A percentile compares a stretch with the other conserved stretches of the same genome.
phyloP scores from a whole-genome alignment of 1,284 basidiomycete genomes.

The Chondrostereum purpureum region DNA sequence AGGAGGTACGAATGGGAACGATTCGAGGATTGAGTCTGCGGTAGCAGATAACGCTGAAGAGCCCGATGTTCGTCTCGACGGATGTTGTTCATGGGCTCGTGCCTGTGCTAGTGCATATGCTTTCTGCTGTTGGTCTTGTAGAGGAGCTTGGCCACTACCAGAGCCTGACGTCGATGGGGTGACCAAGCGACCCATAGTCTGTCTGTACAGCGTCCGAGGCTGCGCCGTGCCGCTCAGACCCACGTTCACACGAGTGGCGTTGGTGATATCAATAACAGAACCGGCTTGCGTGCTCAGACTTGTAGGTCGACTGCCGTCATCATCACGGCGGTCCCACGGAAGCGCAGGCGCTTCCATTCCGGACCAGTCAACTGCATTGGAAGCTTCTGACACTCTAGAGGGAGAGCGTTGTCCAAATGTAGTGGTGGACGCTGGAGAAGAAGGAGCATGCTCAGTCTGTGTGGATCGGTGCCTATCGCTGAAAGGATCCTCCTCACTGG shows the following conservation, averaged over 20 bases:
- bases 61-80: conserved; percentile 47
- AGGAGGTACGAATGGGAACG: conserved; percentile 79
- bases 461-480: conserved; percentile 49
- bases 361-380: conserved; percentile 27
- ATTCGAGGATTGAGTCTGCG: conserved; percentile 78
- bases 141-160: conserved; percentile 24
- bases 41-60: conserved; percentile 59
- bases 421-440: conserved; percentile 34
- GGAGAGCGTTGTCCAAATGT: conserved; percentile 33
- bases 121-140: conserved; percentile 58
- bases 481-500: conserved; percentile 53
- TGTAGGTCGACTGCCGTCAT: conserved; percentile 38
- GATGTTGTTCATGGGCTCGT: conserved; percentile 47
- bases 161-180: conserved; percentile 30
- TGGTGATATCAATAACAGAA: conserved; percentile 56
- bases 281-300: conserved; percentile 60
- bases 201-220: conserved; percentile 44
- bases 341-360: conserved; percentile 25
- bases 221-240: conserved; percentile 31
- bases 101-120: conserved; percentile 50
- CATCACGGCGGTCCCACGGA: conserved; percentile 32
- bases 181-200: conserved; percentile 55
- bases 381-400: conserved; percentile 17
- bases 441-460: conserved; percentile 27
- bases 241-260: conserved; percentile 58